phyloP scores from a whole-genome alignment of 768 basidiomycete species.

The Polyporus arcularius region DNA sequence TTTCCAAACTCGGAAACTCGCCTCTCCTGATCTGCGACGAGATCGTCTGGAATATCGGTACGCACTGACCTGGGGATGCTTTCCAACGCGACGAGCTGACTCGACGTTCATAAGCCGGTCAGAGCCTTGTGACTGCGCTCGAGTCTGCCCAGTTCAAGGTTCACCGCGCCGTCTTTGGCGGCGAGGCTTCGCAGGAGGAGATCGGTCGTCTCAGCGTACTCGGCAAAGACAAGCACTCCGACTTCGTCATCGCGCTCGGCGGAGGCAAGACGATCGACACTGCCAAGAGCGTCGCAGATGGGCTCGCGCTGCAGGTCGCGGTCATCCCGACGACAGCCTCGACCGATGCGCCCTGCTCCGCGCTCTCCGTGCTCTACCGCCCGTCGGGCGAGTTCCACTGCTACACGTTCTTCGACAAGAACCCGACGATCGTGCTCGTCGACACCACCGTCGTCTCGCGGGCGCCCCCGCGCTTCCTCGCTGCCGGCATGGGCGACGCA shows the following conservation, averaged over 20 bases:
- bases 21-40: slow-evolving; percentile 30
- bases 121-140: slow-evolving; percentile 27
- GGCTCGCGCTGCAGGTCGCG: slow-evolving; percentile 28
- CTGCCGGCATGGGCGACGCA: slow-evolving; percentile 34
- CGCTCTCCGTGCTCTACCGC: slow-evolving; percentile 35
- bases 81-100: background rate
- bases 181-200: slow-evolving; percentile 32
- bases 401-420: slow-evolving; percentile 33
- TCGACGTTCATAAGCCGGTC: slow-evolving; percentile 23
- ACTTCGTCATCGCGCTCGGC: slow-evolving; percentile 35
- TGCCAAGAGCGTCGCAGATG: slow-evolving; percentile 31
- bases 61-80: background rate
- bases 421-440: slow-evolving; percentile 32
- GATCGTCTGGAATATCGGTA: slow-evolving; percentile 32
- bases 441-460: slow-evolving; percentile 33
- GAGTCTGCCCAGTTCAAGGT: slow-evolving; percentile 26
- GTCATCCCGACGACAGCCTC: slow-evolving; percentile 34
- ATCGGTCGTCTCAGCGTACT: slow-evolving; percentile 25
- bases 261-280: slow-evolving; percentile 35
- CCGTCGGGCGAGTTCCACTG: slow-evolving; percentile 30
- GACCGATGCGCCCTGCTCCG: slow-evolving; percentile 35
- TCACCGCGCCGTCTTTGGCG: slow-evolving; percentile 28
- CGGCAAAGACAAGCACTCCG: slow-evolving; percentile 18
- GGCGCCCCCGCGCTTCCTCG: slow-evolving; percentile 33
- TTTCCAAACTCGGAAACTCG: slow-evolving; percentile 24